These are phyloP conservation scores for Trichoderma orchidacearum DNA, from an alignment of 495 filamentous ascomycete genomes.

Conservation along the genomic window DNA sequence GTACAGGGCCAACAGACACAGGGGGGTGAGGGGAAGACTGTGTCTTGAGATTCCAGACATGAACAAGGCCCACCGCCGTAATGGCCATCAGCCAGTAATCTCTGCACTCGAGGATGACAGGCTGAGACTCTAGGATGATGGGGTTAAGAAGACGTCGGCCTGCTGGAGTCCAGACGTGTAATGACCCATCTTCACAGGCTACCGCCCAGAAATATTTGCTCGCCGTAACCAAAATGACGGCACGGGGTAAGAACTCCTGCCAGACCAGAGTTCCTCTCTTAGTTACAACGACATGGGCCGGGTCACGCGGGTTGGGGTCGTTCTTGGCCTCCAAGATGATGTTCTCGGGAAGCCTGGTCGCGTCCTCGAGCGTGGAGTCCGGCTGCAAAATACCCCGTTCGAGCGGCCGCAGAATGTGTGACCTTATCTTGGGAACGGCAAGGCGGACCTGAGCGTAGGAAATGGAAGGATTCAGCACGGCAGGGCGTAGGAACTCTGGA, in stretches of 20 bases:
- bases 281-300: constrained; percentile 65
- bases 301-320: constrained; percentile 53
- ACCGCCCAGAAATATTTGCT: constrained; percentile 85
- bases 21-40: constrained; percentile 78
- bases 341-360: constrained; percentile 45
- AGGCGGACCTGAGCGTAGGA: constrained; percentile 74
- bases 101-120: constrained; percentile 81
- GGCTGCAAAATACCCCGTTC: constrained; percentile 32
- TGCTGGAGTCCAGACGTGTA: constrained; percentile 92
- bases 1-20: constrained; percentile 74
- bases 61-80: constrained; percentile 73
- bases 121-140: constrained; percentile 78
- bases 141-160: constrained; percentile 75
- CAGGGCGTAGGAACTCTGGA: constrained; percentile 78
- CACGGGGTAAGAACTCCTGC: constrained; percentile 82
- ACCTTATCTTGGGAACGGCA: constrained; percentile 78
- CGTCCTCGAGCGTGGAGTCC: constrained; percentile 38
- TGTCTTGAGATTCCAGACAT: constrained; percentile 89
- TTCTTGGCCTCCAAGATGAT: constrained; percentile 35
- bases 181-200: constrained; percentile 83
- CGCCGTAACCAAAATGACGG: constrained; percentile 74
- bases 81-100: constrained; percentile 84
- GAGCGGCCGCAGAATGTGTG: constrained; percentile 56
- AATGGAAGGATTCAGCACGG: constrained; percentile 68
- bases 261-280: constrained; percentile 77